A percentile compares a stretch with the other conserved stretches of the same genome.
These are phyloP conservation scores for Globisporangium solare DNA, from an alignment of 352 stramenopile species.

Conservation along the genomic window DNA sequence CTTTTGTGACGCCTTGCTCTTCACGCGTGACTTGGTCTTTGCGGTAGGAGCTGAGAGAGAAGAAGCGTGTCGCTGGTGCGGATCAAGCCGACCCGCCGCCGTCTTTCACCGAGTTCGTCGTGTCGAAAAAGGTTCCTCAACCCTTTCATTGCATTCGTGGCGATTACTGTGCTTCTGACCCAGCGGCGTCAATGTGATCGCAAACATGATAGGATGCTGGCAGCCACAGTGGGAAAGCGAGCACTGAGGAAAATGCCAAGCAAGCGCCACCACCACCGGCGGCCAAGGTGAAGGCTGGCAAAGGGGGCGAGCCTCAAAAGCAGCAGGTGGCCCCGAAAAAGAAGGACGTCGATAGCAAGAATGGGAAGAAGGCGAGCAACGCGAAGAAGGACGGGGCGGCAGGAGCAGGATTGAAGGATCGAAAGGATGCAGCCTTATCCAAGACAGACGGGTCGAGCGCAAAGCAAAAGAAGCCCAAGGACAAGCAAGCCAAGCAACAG, in stretches of 20 bases:
- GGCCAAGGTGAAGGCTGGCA: too few species aligned
- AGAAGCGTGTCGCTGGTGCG: constrained; percentile 12
- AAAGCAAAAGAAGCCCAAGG: background rate
- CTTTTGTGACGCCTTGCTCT: background rate
- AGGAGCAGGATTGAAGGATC: background rate
- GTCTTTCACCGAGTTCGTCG: constrained; percentile 11
- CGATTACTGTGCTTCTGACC: too few species aligned
- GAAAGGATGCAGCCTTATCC: background rate
- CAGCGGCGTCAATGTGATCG: too few species aligned
- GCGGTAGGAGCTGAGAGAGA: constrained; percentile 16
- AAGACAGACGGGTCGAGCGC: background rate
- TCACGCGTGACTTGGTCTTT: background rate
- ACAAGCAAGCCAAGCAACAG: too few species aligned
- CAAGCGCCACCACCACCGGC: background rate
- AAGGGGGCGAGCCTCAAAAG: background rate
- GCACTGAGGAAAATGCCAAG: background rate
- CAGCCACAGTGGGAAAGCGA: background rate
- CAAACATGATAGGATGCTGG: background rate
- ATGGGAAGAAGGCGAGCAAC: background rate
- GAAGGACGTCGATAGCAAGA: background rate
- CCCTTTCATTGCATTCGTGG: too few species aligned
- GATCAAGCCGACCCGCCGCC: constrained; percentile 15
- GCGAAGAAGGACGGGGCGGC: background rate
- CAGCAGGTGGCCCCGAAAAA: background rate
- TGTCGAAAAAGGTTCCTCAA: background rate